Conservation (phyloP, 2,329 filamentous ascomycete genomes). For the Penicillium nordicum region DNA sequence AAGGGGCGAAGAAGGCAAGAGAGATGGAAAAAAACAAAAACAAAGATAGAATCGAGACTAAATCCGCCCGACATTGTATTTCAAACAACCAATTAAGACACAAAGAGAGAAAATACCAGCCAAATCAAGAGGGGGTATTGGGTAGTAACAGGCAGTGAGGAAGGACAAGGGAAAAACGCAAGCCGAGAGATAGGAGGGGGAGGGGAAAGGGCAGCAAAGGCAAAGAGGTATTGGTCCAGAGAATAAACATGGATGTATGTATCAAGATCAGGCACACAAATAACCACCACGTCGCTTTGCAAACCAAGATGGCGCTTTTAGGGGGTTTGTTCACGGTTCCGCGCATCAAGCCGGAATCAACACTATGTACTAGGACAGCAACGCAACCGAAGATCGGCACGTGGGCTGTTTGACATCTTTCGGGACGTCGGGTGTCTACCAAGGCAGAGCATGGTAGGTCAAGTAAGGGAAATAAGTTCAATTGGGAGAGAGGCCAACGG, state of each 20-base stretch:
- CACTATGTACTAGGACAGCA: conserved; percentile 22
- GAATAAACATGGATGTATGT: background rate
- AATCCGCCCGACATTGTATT: conserved; percentile 6
- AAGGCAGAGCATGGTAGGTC: background rate
- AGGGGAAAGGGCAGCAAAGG: background rate
- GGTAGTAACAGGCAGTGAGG: background rate
- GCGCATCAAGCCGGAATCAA: conserved; percentile 17
- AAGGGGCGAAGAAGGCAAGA: background rate
- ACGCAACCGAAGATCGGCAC: background rate
- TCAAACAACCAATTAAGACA: conserved; percentile 4
- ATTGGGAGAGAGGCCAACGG: background rate
- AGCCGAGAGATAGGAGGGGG: background rate
- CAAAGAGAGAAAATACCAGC: conserved; percentile 21
- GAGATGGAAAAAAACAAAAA: background rate
- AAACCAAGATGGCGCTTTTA: conserved; percentile 13
- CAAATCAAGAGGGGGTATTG: conserved; percentile 23
- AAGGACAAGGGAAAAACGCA: background rate
- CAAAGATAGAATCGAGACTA: background rate
- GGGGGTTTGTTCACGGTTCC: conserved; percentile 15
- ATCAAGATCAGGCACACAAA: conserved; percentile 3
- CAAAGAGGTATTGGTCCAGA: background rate
- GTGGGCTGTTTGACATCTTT: background rate
- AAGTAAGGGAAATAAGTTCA: too few species aligned
- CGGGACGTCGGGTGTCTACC: background rate
- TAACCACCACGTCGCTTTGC: conserved; percentile 11